A percentile compares a stretch with the other conserved stretches of the same genome.
phyloP scores from a whole-genome alignment of 441 rosid genomes.

The Euphorbia schlechtendalii region DNA sequence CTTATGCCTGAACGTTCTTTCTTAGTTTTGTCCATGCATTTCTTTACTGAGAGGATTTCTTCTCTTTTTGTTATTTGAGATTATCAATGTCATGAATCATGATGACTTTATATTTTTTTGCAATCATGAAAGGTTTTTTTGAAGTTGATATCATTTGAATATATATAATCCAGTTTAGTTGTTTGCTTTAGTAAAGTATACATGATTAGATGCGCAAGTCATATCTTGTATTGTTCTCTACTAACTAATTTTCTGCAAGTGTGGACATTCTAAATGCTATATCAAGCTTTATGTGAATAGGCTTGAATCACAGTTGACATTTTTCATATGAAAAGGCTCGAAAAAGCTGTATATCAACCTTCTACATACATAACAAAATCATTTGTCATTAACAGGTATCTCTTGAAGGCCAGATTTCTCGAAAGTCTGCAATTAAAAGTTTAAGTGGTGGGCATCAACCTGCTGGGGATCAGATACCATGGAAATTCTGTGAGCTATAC shows the following conservation, averaged over 20 bases:
- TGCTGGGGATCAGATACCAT: slow-evolving; percentile 85
- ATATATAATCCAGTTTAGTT: neutral
- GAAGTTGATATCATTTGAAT: neutral
- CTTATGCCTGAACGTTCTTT: neutral
- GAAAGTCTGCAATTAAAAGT: slow-evolving; percentile 66
- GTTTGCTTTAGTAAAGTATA: neutral
- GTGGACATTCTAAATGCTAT: neutral
- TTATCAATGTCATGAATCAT: neutral
- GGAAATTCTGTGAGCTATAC: slow-evolving; percentile 60
- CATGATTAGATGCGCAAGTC: neutral
- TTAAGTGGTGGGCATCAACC: slow-evolving; percentile 83
- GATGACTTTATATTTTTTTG: neutral
- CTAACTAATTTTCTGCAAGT: neutral
- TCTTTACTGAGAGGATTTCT: neutral
- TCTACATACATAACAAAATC: neutral
- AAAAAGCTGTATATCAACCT: too few relatives aligned
- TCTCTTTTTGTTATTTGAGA: neutral
- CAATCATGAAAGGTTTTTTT: neutral
- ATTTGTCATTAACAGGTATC: slow-evolving; percentile 43
- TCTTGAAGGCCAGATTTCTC: slow-evolving; percentile 96
- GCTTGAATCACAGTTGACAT: neutral
- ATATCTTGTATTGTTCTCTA: neutral
- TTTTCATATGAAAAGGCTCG: neutral
- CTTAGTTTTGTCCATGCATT: neutral
- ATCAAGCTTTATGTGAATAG: neutral